Conservation (phyloP, 192 early-diverging fungal genomes). For the Paraglomus brasilianum region DNA sequence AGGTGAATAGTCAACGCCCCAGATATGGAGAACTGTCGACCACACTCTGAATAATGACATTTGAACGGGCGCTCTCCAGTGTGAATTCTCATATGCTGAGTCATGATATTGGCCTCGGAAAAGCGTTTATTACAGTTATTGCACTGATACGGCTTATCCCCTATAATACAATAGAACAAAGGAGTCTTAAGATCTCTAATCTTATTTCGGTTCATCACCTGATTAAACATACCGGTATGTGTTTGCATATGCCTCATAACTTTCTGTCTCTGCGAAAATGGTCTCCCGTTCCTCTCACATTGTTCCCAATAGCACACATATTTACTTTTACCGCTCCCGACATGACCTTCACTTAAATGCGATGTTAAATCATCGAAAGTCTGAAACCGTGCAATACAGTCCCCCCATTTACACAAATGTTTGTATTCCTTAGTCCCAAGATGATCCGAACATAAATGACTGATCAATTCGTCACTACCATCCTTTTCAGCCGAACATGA, state of each 20-base stretch:
- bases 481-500: conserved; percentile 52
- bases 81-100: conserved; percentile 73
- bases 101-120: conserved; percentile 77
- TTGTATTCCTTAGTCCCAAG: conserved; percentile 41
- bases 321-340: conserved; percentile 58
- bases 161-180: conserved; percentile 40
- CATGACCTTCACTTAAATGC: conserved; percentile 63
- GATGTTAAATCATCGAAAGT: conserved; percentile 63
- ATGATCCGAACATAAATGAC: conserved; percentile 63
- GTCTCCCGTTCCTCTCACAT: conserved; percentile 49
- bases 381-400: conserved; percentile 57
- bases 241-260: conserved; percentile 83
- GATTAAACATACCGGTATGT: conserved; percentile 51
- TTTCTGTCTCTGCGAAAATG: conserved; percentile 57
- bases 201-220: neutral
- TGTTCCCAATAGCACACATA: conserved; percentile 55
- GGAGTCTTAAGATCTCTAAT: neutral
- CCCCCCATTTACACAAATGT: conserved; percentile 74
- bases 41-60: conserved; percentile 63
- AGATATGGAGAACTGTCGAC: conserved; percentile 66
- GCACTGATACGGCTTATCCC: conserved; percentile 82
- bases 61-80: conserved; percentile 75
- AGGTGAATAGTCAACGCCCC: conserved; percentile 69
- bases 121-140: conserved; percentile 73
- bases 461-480: conserved; percentile 55